phyloP scores from a whole-genome alignment of 306 rosid genomes.

The Malus orientalis region DNA sequence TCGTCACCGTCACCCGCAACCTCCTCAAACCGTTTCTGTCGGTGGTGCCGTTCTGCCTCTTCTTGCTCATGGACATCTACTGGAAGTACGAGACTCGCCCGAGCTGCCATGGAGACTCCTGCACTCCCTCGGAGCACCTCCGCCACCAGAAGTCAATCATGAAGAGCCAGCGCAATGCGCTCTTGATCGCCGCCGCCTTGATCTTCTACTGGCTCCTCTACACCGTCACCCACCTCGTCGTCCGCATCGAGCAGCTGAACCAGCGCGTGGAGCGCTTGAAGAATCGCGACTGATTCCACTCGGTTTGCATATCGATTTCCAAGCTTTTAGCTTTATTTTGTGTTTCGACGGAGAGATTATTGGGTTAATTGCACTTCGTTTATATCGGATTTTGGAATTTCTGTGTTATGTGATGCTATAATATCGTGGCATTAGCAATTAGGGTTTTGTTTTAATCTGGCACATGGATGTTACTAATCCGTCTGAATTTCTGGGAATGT shows the following conservation, averaged over 20 bases:
- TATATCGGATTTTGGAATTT: neutral
- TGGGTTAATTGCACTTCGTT: neutral
- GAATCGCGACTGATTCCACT: conserved; percentile 55
- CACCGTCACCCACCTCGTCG: conserved; percentile 74
- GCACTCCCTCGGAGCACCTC: conserved; percentile 72
- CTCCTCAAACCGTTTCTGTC: conserved; percentile 95
- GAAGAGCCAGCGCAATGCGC: conserved; percentile 98
- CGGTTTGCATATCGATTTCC: neutral
- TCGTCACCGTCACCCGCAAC: conserved; percentile 75
- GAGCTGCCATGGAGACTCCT: conserved; percentile 59
- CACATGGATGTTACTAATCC: neutral
- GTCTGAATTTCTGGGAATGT: neutral
- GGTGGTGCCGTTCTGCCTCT: conserved; percentile 83
- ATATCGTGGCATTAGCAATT: neutral
- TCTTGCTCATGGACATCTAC: conserved; percentile 85
- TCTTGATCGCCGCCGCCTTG: conserved; percentile 76
- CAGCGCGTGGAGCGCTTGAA: conserved; percentile 80
- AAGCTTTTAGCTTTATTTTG: neutral
- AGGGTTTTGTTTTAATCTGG: neutral
- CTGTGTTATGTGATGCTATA: neutral
- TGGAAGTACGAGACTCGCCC: conserved; percentile 93
- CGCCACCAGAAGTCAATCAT: conserved; percentile 97
- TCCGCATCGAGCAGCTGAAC: conserved; percentile 69
- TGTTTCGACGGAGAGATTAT: neutral
- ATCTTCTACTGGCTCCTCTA: conserved; percentile 93